Evolutionary conservation across 768 basidiomycete genomes (phyloP), one percentile per base, ranked within the genome.

Genomic region (Amanita phalloides): DNA sequence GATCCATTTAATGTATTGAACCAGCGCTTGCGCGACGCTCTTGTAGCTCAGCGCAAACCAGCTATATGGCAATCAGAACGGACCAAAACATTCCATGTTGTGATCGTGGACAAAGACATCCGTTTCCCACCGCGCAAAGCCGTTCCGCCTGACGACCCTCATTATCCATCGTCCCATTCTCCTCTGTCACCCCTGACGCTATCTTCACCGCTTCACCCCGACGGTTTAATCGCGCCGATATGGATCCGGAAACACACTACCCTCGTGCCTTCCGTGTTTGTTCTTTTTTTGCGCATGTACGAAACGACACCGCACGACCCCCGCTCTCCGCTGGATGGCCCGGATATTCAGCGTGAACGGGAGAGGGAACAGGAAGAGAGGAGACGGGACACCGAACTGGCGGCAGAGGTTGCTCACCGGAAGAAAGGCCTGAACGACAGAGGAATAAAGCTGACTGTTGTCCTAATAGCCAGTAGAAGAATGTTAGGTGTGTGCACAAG

Each of bases 201-300:
- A 0, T 75, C 86, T 0, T 96, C 93, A 0, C 95, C 96, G 0
- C 71, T 96, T 7, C 79, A 91, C 65, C 96, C 96, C 0, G 96
- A 99, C 62, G 96, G 96, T 0, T 69, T 99, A 49, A 91, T 99
- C 49, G 92, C 96, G 2, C 96, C 96, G 1, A 91, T 98, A 63
- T 99, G 96, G 96, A 82, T 98, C 32, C 78, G 93, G 41, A 99
- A 98, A 66, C 96, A 99, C 61, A 89, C 89, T 0, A 81, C 89
- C 1, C 81, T 96, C 30, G 68, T 97, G 0, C 96, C 96, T 0
- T 85, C 90, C 21, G 94, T 97, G 0, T 95, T 97, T 65, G 88
- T 98, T 7, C 73, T 96, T 54, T 96, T 97, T 64, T 68, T 89
- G 51, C 81, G 89, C 51, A 72, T 98, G 54, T 92, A 74, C 61